A percentile compares a stretch with the other conserved stretches of the same genome.
These are phyloP conservation scores for Exophiala mesophila DNA, from an alignment of 2,329 filamentous ascomycete genomes.

Conservation along the genomic window DNA sequence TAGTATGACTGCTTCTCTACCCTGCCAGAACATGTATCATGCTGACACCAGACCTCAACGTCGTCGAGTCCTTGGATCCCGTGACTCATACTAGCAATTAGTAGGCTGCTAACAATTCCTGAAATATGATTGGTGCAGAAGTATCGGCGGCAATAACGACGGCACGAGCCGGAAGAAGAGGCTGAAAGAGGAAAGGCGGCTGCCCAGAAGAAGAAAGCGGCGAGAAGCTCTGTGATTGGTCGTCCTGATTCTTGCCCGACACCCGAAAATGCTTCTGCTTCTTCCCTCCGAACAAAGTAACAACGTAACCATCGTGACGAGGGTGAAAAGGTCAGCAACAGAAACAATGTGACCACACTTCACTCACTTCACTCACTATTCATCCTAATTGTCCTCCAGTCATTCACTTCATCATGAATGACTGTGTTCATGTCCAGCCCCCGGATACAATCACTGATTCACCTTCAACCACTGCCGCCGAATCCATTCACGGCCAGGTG, in stretches of 20 bases:
- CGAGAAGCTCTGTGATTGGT: not conserved
- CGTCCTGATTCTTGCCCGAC: not conserved
- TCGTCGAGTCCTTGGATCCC: not conserved
- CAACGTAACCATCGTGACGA: too few relatives aligned
- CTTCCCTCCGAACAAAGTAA: too few relatives aligned
- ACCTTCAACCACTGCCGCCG: not conserved
- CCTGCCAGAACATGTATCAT: not conserved
- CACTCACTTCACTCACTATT: constrained; percentile 3
- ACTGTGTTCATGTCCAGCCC: constrained; percentile 5
- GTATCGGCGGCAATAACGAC: not conserved
- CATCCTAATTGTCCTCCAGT: too few relatives aligned
- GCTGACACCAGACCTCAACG: not conserved
- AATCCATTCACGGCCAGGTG: too few relatives aligned
- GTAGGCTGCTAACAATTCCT: not conserved
- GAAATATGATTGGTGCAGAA: not conserved
- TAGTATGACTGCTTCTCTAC: not conserved
- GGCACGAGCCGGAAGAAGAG: constrained; percentile 6
- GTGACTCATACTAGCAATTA: too few relatives aligned
- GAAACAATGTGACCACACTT: not conserved
- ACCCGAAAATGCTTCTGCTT: constrained; percentile 16
- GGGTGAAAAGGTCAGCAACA: constrained; percentile 12
- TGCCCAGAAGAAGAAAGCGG: constrained; percentile 4
- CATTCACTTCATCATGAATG: constrained; percentile 5
- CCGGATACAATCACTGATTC: not conserved
- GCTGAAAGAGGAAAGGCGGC: not conserved